Evolutionary conservation across 305 asterid species (phyloP), one percentile per base, ranked within the genome.

Genomic region (Lippia alba): DNA sequence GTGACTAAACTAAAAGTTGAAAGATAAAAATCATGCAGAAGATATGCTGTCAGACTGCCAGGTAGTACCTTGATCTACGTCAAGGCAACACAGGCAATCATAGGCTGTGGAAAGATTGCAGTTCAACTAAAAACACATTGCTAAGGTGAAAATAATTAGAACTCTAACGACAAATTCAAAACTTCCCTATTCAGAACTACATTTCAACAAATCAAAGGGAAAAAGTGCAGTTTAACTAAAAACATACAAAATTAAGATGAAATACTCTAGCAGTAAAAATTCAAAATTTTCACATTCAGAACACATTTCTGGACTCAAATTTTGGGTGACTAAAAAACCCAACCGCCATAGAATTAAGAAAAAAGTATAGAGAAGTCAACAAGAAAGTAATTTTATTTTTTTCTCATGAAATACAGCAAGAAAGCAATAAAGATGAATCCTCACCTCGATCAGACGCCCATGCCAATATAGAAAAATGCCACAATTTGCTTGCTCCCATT

Each of bases 381-480:
- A 56, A 65, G 62, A 61, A 39, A 18, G 50, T 12, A 61, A 34
- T 19, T 20, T 24, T 24, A 49, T 5, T 51, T 80, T 24, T 73
- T 66, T 15, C 56, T 24, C 39, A 6, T 32, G 30, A 36, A 66
- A 60, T 39, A 18, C 68, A 17, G 15, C 72, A 17, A 4, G 64
- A 62, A 71, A n/a, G 50, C 59, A 76, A 66, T 30, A 49, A 59
- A 74, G 54, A 39, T 32, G 51, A 61, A 69, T 46, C 57, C 70
- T 68, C 62, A 89, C 96, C 94, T 89, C 96, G 78, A 89, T 85
- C 62, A 89, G 71, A 73, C 94, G 96, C 63, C 96, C 96, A 74
- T 86, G 94, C 96, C 96, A 89, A 73, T 84, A 89, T 53, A 89
- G 66, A 79, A 89, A 89, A 60, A 87, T 83, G 67, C 96, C 96